These are phyloP conservation scores for Sinapis alba DNA, from an alignment of 441 rosid genomes.

Conservation along the genomic window DNA sequence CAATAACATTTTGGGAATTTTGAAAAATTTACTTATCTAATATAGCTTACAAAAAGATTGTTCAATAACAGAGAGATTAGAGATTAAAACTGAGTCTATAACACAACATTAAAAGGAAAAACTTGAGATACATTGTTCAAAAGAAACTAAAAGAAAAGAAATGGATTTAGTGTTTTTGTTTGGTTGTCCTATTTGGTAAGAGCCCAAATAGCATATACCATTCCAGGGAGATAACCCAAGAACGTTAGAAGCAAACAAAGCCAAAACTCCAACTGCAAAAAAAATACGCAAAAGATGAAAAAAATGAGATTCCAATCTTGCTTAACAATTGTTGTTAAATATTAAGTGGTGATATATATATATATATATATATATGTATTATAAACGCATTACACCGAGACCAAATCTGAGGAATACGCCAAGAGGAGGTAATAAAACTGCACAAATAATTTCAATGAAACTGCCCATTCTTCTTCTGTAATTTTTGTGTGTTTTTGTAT, in stretches of 20 bases:
- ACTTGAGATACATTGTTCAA: not conserved
- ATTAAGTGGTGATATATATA: not conserved
- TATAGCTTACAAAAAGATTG: not conserved
- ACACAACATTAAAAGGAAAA: not conserved
- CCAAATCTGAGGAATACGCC: constrained; percentile 89
- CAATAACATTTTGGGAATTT: not conserved
- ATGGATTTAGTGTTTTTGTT: not conserved
- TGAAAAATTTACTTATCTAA: constrained; percentile 8
- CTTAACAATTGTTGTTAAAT: not conserved
- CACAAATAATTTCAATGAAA: constrained; percentile 66
- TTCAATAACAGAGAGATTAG: constrained; percentile 5
- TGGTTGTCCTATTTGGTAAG: constrained; percentile 32
- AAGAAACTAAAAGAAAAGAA: not conserved
- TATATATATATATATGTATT: not conserved
- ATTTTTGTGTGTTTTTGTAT: not conserved
- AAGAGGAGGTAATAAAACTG: constrained; percentile 80
- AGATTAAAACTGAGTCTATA: constrained; percentile 9
- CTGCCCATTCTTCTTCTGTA: constrained; percentile 36
- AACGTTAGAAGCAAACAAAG: constrained; percentile 33
- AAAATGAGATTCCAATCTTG: not conserved
- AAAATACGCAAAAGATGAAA: not conserved
- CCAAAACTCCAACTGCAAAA: constrained; percentile 40
- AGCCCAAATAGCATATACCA: constrained; percentile 36
- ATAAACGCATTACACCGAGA: constrained; percentile 46
- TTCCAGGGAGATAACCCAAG: constrained; percentile 34